Base-by-base conservation (phyloP, 1,284 basidiomycete genomes). In the Phellopilus nigrolimitatus region DNA sequence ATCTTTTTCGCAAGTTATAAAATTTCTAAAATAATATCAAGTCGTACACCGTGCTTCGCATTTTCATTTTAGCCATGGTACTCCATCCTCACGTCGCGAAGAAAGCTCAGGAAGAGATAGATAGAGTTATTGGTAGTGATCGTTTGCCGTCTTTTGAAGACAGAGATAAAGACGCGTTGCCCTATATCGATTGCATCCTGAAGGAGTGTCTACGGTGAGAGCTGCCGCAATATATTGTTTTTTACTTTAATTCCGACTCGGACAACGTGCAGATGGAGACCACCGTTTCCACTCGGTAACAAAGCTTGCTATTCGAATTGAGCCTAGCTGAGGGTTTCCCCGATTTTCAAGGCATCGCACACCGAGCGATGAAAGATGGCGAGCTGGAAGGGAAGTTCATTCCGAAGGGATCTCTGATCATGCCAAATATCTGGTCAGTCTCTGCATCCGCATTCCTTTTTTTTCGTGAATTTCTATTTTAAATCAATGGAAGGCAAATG, bases 141-240 rank as follows among this genome's bases (percentile, higher is more conserved):
- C 49, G 56, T n/a, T 48, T 59, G 15, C 57, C 57, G 3, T 31
- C 15, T 2, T 62, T 63, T 24, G 57, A 56, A 22, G 62, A 66
- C 22, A 21, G 58, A 13, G n/a, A n/a, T n/a, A 52, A 57, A 8
- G 37, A 34, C 3, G 5, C 48, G 13, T 34, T 54, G 6, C 48
- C 51, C 10, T 53, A 42, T 25, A 28, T 53, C 15, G 45, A 42
- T 25, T 53, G 45, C 31, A 43, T 53, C 2, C 8, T 53, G 9
- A 53, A 53, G 36, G 51, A 53, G 33, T 44, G 39, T 27, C 17
- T 53, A 15, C 33, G 51, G 51, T 53, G 30, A 25, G 19, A 22
- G 4, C n/a, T 42, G 3, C 30, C n/a, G 25, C 15, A 5, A 5
- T 31, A 24, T 15, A 24, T 13, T 13, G 21, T 6, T 51, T 4